A percentile compares a stretch with the other conserved stretches of the same genome.
These are phyloP conservation scores for Aspergillus homomorphus DNA, from an alignment of 495 filamentous ascomycete species.

Conservation along the genomic window DNA sequence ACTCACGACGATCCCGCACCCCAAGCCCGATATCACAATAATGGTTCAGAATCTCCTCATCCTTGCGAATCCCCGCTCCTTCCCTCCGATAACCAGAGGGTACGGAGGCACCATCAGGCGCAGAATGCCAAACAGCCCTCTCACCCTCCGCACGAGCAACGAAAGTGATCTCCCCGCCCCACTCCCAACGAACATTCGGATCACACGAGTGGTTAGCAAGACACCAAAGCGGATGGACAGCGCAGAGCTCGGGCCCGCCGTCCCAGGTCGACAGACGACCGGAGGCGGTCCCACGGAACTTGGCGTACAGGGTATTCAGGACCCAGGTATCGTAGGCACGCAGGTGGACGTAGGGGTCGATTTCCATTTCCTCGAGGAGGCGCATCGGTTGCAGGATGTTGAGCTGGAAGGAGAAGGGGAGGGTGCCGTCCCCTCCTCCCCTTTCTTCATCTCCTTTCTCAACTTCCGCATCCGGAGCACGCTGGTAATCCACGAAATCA, in stretches of 20 bases:
- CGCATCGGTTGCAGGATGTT: conserved; percentile 82
- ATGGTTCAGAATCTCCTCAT: conserved; percentile 85
- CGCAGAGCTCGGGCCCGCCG: conserved; percentile 74
- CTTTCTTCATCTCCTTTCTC: conserved; percentile 6
- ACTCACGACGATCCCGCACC: conserved; percentile 79
- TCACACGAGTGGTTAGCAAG: conserved; percentile 91
- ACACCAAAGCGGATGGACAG: conserved; percentile 73
- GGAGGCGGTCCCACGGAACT: conserved; percentile 89
- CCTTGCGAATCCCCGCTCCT: conserved; percentile 60
- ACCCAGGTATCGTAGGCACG: conserved; percentile 81
- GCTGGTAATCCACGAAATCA: conserved; percentile 55
- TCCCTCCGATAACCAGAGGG: conserved; percentile 3
- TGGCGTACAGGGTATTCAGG: conserved; percentile 86
- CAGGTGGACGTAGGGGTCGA: conserved; percentile 72
- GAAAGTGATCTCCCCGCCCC: conserved; percentile 81
- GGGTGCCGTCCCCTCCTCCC: conserved; percentile 22
- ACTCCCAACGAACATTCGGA: conserved; percentile 93
- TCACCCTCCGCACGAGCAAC: conserved; percentile 40
- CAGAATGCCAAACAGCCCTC: conserved; percentile 45
- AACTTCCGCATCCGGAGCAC: conserved; percentile 7
- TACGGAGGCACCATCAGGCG: conserved; percentile 11
- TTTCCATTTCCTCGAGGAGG: conserved; percentile 84
- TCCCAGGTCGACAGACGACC: conserved; percentile 70
- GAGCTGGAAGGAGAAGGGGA: conserved; percentile 85
- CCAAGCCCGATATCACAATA: conserved; percentile 85